Evolutionary conservation across 768 basidiomycete species (phyloP).

Genomic region (Suillus sp.): DNA sequence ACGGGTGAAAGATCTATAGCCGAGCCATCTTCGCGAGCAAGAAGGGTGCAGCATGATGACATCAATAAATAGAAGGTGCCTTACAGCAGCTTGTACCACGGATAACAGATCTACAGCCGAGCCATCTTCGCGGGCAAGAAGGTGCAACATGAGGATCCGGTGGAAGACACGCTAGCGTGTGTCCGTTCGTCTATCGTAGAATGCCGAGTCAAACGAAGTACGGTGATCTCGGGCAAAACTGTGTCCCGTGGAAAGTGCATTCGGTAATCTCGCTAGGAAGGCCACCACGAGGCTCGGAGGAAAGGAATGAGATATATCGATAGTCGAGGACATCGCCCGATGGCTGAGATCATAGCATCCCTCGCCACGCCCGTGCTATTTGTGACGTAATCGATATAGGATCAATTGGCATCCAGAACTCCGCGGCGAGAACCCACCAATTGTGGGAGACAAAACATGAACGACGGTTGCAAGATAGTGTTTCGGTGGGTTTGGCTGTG

Average conservation of each 20-base stretch:
- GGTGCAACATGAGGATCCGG: not conserved
- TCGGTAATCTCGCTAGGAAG: not conserved
- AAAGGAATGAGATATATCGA: not conserved
- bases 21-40: no score
- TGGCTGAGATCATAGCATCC: not conserved
- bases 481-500: no score
- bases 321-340: not conserved
- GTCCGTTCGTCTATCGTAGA: not conserved
- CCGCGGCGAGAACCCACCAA: not conserved
- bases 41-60: no score
- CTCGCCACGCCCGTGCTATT: not conserved
- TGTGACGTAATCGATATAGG: not conserved
- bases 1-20: no score
- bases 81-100: not conserved
- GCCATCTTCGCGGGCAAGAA: not conserved
- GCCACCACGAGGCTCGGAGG: not conserved
- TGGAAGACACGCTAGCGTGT: not conserved
- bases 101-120: not conserved
- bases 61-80: no score
- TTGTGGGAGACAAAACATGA: not conserved
- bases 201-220: not conserved
- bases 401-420: not conserved
- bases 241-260: not conserved
- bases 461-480: no score
- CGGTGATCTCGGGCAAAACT: not conserved